A percentile compares a stretch with the other conserved stretches of the same genome.
Conservation (phyloP, 139 green algal genomes). For the Trebouxia sp. region DNA sequence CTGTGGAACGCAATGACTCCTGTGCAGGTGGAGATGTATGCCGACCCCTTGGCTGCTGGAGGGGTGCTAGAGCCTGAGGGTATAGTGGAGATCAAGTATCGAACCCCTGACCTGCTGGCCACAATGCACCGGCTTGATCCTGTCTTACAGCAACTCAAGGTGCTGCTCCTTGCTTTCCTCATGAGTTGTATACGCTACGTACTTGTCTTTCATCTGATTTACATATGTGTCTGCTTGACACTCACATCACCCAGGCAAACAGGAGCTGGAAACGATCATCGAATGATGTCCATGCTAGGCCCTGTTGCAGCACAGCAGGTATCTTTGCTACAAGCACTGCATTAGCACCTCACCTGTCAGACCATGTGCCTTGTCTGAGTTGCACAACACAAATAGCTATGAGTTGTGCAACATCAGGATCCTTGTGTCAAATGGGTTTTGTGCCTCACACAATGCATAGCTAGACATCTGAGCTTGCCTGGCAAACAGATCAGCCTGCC, state of each 20-base stretch:
- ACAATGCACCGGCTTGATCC: constrained; percentile 92
- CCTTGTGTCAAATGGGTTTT: background rate
- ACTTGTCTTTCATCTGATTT: too few species aligned
- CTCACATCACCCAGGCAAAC: too few species aligned
- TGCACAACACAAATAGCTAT: too few species aligned
- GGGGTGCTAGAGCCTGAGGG: constrained; percentile 97
- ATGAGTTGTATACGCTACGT: too few species aligned
- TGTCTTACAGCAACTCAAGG: constrained; percentile 42
- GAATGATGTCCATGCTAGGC: background rate
- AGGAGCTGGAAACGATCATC: background rate
- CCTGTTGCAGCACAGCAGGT: too few species aligned
- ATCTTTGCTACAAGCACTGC: too few species aligned
- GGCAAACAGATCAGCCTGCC: background rate
- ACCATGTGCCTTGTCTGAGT: too few species aligned
- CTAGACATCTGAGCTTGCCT: background rate
- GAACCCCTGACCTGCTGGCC: constrained; percentile 72
- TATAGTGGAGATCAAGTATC: constrained; percentile 99
- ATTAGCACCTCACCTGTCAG: too few species aligned
- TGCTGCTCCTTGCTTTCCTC: background rate
- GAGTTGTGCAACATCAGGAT: background rate
- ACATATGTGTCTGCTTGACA: background rate
- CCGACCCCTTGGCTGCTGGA: constrained; percentile 72
- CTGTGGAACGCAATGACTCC: too few species aligned
- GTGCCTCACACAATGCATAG: background rate
- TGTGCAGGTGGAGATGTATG: constrained; percentile 82